These are phyloP conservation scores for Mortierella sp. DNA, from an alignment of 371 early-diverging fungal species.

Conservation along the genomic window DNA sequence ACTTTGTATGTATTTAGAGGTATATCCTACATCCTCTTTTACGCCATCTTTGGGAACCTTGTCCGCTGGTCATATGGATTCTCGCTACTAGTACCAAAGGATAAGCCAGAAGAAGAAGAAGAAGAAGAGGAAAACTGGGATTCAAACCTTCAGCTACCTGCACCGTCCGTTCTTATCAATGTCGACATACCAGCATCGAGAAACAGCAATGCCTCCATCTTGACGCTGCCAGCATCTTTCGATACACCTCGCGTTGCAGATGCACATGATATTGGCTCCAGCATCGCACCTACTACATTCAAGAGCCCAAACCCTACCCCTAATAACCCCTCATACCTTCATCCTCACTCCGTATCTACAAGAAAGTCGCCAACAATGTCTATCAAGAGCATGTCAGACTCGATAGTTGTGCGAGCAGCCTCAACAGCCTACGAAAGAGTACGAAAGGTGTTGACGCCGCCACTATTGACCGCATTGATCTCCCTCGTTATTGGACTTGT, in stretches of 20 bases:
- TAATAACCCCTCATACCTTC: constrained; percentile 5
- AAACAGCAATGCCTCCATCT: constrained; percentile 9
- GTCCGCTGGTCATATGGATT: constrained; percentile 85
- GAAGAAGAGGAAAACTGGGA: constrained; percentile 22
- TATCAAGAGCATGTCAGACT: constrained; percentile 19
- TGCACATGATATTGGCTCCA: background rate
- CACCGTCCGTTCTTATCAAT: constrained; percentile 41
- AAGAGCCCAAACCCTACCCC: background rate
- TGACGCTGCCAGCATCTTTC: constrained; percentile 5
- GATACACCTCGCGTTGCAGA: background rate
- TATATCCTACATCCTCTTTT: constrained; percentile 81
- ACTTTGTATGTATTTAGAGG: constrained; percentile 61
- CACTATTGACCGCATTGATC: constrained; percentile 70
- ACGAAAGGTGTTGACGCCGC: constrained; percentile 69
- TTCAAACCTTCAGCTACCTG: background rate
- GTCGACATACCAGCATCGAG: constrained; percentile 32
- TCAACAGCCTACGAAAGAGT: constrained; percentile 36
- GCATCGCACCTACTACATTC: background rate
- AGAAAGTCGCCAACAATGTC: constrained; percentile 21
- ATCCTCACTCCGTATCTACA: constrained; percentile 12
- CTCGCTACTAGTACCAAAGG: constrained; percentile 63
- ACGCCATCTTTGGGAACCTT: constrained; percentile 80
- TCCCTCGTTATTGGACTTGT: constrained; percentile 71
- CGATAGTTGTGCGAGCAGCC: constrained; percentile 21
- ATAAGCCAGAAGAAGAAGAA: constrained; percentile 27